phyloP scores from a whole-genome alignment of 345 rosid genomes.

The Psidium guajava region DNA sequence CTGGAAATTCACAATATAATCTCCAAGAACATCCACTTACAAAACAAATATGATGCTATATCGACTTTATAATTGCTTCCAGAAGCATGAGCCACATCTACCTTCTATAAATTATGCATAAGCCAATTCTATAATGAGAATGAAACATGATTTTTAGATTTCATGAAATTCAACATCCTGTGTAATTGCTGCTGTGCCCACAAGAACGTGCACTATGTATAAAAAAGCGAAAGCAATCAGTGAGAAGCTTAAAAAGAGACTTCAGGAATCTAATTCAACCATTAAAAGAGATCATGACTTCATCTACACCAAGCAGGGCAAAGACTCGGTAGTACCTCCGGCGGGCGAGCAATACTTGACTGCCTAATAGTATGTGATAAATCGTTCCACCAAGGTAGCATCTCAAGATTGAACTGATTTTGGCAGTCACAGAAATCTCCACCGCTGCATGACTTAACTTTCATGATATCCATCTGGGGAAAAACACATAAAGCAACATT shows the following conservation, averaged over 20 bases:
- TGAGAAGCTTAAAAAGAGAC: not conserved
- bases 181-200: not conserved
- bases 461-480: constrained; percentile 38
- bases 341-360: constrained; percentile 51
- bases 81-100: not conserved
- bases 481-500: not conserved
- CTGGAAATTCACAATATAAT: not conserved
- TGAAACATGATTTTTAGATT: not conserved
- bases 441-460: constrained; percentile 36
- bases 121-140: not conserved
- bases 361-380: constrained; percentile 46
- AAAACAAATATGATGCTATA: not conserved
- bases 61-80: not conserved
- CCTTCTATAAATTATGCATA: not conserved
- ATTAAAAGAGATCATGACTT: not conserved
- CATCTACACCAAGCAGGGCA: not conserved
- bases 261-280: not conserved
- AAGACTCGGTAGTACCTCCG: constrained; percentile 36
- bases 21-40: not conserved
- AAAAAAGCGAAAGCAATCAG: not conserved
- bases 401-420: constrained; percentile 23
- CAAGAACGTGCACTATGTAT: not conserved
- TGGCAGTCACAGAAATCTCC: constrained; percentile 59
- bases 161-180: not conserved
- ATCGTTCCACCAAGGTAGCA: constrained; percentile 66